Conservation (phyloP, 495 filamentous ascomycete species). For the Letharia columbiana region DNA sequence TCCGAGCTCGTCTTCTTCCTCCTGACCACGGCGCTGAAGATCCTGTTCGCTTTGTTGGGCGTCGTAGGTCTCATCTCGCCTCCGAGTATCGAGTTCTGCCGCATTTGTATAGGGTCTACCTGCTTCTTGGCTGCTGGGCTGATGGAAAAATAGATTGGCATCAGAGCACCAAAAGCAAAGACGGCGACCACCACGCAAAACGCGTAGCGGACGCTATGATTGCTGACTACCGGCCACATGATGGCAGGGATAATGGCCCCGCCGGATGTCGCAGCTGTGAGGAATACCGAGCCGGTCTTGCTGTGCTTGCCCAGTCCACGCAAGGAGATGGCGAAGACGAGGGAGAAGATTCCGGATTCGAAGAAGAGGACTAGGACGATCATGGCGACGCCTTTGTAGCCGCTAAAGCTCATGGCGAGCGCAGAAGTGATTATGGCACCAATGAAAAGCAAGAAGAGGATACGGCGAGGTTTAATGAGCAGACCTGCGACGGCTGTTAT, state of each 20-base stretch:
- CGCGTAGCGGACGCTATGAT: constrained; percentile 38
- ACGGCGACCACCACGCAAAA: constrained; percentile 51
- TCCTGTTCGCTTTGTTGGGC: constrained; percentile 6
- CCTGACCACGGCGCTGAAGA: constrained; percentile 13
- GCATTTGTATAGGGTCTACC: constrained; percentile 44
- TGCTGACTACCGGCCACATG: constrained; percentile 34
- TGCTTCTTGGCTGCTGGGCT: constrained; percentile 50
- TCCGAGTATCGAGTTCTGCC: constrained; percentile 3
- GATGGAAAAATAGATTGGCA: constrained; percentile 53
- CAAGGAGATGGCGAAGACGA: constrained; percentile 52
- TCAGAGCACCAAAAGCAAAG: constrained; percentile 47
- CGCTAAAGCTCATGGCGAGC: constrained; percentile 46
- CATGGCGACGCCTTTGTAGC: constrained; percentile 40
- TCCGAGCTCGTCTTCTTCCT: constrained; percentile 12
- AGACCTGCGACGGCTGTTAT: constrained; percentile 46
- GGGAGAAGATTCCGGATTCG: constrained; percentile 53
- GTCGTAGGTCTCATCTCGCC: not conserved
- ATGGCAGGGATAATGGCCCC: constrained; percentile 51
- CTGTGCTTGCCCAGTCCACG: constrained; percentile 54
- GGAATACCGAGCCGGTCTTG: constrained; percentile 46
- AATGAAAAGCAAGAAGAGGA: constrained; percentile 49
- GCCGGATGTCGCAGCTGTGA: constrained; percentile 50
- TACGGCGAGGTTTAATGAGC: constrained; percentile 52
- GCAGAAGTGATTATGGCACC: constrained; percentile 48
- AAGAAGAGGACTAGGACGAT: constrained; percentile 52